Percentiles rank a stretch among this genome's conserved stretches.
Evolutionary conservation across 164 flowering plant genomes (phyloP).

Genomic region (Tinospora cordifolia): DNA sequence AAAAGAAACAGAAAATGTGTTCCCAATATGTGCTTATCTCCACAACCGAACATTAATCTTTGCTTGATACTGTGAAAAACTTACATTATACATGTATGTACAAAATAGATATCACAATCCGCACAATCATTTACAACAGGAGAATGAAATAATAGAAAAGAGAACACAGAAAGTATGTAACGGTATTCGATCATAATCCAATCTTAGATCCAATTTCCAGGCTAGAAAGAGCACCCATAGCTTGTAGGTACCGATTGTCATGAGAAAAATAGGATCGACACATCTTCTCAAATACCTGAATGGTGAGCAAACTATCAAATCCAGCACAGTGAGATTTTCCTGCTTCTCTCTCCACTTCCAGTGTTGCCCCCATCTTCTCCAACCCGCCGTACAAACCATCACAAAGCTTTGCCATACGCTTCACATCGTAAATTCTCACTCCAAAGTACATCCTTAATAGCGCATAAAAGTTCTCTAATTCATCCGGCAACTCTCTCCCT

Average conservation of each 20-base stretch:
- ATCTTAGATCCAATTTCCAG: neutral
- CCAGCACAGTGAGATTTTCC: slow-evolving; percentile 4
- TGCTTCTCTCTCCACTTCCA: neutral
- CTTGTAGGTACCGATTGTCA: neutral
- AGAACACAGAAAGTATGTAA: too few relatives aligned
- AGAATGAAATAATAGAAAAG: too few relatives aligned
- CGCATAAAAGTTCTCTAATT: neutral
- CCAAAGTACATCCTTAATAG: neutral
- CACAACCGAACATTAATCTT: too few relatives aligned
- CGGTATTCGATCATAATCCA: too few relatives aligned
- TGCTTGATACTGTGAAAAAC: too few relatives aligned
- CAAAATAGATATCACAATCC: too few relatives aligned
- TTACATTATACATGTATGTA: too few relatives aligned
- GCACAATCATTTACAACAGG: too few relatives aligned
- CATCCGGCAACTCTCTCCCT: neutral
- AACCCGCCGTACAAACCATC: neutral
- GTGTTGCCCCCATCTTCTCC: neutral
- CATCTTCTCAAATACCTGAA: neutral
- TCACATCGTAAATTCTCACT: neutral
- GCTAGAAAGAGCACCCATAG: neutral
- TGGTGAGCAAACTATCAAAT: neutral
- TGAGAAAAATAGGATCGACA: neutral
- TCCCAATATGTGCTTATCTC: too few relatives aligned
- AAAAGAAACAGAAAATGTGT: too few relatives aligned
- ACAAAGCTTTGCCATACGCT: neutral